A percentile compares a stretch with the other conserved stretches of the same genome.
These are phyloP conservation scores for Rhizopogon rudus DNA, from an alignment of 768 basidiomycete genomes.

Conservation along the genomic window DNA sequence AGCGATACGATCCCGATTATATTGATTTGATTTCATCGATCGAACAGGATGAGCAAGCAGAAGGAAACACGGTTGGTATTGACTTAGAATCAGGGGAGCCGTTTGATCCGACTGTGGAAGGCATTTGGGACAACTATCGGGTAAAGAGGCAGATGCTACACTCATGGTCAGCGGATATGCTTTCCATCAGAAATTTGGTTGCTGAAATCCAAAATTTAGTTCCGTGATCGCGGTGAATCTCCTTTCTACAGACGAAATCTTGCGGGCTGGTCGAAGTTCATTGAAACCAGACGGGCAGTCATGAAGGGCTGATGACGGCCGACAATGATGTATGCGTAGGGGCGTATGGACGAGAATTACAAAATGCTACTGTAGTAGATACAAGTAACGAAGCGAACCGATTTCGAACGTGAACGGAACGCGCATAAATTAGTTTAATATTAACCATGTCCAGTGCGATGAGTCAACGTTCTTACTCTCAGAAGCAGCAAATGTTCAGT, in stretches of 20 bases:
- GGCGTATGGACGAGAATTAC: constrained; percentile 1
- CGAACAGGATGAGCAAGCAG: constrained; percentile 82
- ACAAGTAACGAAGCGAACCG: not conserved
- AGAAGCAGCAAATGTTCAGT: constrained; percentile 23
- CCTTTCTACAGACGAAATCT: constrained; percentile 92
- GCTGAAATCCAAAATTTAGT: constrained; percentile 36
- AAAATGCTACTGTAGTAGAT: constrained; percentile 1
- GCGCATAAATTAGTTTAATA: constrained; percentile 1
- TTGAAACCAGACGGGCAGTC: constrained; percentile 75
- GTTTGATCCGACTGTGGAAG: constrained; percentile 92
- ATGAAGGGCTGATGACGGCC: constrained; percentile 21
- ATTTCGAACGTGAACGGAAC: not conserved
- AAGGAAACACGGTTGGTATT: constrained; percentile 89
- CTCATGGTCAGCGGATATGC: constrained; percentile 63
- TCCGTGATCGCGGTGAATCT: constrained; percentile 95
- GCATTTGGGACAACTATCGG: constrained; percentile 98
- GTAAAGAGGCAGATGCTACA: constrained; percentile 99
- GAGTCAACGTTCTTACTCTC: no score
- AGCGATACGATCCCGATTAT: constrained; percentile 12
- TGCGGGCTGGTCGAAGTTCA: constrained; percentile 84
- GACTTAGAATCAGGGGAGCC: constrained; percentile 94
- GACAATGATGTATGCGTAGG: not conserved
- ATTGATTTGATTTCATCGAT: not conserved
- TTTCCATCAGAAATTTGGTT: constrained; percentile 13
- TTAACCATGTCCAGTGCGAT: not conserved